These are phyloP conservation scores for Auriscalpium vulgare DNA, from an alignment of 768 basidiomycete genomes.

Conservation along the genomic window DNA sequence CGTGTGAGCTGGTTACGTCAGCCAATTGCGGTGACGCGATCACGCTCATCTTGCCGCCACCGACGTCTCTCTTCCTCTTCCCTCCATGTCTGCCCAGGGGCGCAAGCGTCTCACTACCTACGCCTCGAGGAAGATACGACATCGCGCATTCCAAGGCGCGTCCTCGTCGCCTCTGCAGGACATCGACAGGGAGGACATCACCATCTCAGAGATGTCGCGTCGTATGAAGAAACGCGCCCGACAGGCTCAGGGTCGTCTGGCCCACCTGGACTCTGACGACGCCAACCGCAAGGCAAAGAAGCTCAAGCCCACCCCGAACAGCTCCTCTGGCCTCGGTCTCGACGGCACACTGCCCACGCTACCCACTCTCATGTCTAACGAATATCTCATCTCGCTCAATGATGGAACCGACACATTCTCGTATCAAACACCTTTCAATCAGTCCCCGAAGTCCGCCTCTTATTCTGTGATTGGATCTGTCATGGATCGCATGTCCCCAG, in stretches of 20 bases:
- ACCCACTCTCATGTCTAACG: not conserved
- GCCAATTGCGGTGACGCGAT: not conserved
- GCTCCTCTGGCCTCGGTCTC: constrained; percentile 1
- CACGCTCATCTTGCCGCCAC: not conserved
- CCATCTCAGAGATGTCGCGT: constrained; percentile 32
- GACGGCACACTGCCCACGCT: not conserved
- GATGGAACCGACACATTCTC: constrained; percentile 16
- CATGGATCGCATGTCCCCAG: constrained; percentile 34
- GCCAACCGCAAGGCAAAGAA: constrained; percentile 27
- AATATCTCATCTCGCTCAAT: constrained; percentile 9
- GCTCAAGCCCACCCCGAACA: constrained; percentile 20
- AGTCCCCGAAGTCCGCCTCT: constrained; percentile 9
- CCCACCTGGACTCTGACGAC: not conserved
- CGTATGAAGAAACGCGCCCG: constrained; percentile 44
- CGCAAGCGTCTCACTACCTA: constrained; percentile 5
- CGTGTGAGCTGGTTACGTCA: constrained; percentile 12
- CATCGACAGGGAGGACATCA: constrained; percentile 24
- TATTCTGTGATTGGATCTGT: constrained; percentile 14
- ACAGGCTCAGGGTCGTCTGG: constrained; percentile 20
- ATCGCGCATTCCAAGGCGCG: not conserved
- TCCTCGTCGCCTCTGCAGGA: constrained; percentile 22
- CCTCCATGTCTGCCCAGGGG: not conserved
- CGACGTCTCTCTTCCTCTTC: not conserved
- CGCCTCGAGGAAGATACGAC: constrained; percentile 2
- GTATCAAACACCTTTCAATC: constrained; percentile 14